These are phyloP conservation scores for Musa itinerans DNA, from an alignment of 176 grass and related monocot genomes.

Conservation along the genomic window DNA sequence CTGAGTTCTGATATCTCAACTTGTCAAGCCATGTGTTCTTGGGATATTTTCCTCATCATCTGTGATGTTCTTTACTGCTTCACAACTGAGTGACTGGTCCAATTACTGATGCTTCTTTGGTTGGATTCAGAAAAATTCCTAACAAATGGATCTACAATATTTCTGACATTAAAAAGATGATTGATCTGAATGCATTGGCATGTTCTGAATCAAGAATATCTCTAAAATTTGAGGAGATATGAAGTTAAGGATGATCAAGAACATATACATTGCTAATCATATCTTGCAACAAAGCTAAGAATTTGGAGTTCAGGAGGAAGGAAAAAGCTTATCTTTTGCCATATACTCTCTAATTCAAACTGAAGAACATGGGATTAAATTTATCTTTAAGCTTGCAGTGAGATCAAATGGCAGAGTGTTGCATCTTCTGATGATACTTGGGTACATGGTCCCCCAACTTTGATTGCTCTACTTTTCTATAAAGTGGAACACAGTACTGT, in stretches of 20 bases:
- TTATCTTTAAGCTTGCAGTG: too few species aligned
- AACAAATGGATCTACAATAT: neutral
- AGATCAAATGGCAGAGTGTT: neutral
- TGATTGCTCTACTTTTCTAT: neutral
- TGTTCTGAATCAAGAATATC: neutral
- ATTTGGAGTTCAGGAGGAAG: neutral
- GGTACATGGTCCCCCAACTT: slow-evolving; percentile 4
- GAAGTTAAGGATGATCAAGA: neutral
- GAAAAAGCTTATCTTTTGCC: too few species aligned
- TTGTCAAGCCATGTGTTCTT: neutral
- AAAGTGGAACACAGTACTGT: neutral
- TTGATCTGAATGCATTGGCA: neutral
- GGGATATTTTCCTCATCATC: neutral
- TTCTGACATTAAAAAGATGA: neutral
- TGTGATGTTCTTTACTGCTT: neutral
- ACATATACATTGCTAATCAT: neutral
- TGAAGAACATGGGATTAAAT: too few species aligned
- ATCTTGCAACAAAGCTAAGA: neutral
- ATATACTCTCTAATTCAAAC: too few species aligned
- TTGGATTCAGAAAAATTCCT: neutral
- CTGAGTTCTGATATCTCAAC: neutral
- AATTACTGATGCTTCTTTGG: neutral
- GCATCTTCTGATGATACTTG: neutral
- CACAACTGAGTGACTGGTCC: neutral
- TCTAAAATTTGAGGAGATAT: neutral